A percentile compares a stretch with the other conserved stretches of the same genome.
phyloP scores from a whole-genome alignment of 768 basidiomycete genomes.

The Exsudoporus frostii region DNA sequence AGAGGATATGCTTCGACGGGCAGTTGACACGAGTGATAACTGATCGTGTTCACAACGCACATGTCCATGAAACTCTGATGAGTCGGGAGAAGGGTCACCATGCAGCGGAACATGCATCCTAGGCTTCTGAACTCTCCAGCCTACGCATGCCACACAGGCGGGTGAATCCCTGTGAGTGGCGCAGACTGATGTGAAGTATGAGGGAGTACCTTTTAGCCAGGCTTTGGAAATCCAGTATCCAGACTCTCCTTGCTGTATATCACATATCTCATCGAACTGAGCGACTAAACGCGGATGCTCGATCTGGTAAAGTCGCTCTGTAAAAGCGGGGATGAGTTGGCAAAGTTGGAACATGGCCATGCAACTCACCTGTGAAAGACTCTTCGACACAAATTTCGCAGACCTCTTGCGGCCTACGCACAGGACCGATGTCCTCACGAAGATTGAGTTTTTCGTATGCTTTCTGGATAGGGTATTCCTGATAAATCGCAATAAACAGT shows the following conservation, averaged over 20 bases:
- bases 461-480: slow-evolving; percentile 9
- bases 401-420: slow-evolving; percentile 47
- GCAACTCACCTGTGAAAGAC: slow-evolving; percentile 52
- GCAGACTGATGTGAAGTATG: slow-evolving; percentile 5
- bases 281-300: slow-evolving; percentile 63
- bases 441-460: slow-evolving; percentile 26
- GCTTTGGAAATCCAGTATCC: slow-evolving; percentile 74
- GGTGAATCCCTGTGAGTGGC: slow-evolving; percentile 8
- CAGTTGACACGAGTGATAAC: slow-evolving; percentile 51
- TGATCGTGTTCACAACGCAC: slow-evolving; percentile 72
- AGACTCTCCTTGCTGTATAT: slow-evolving; percentile 38
- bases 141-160: slow-evolving; percentile 36
- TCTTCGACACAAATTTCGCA: slow-evolving; percentile 58
- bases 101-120: slow-evolving; percentile 66
- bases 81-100: slow-evolving; percentile 67
- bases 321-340: background rate
- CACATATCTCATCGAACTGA: slow-evolving; percentile 53
- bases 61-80: slow-evolving; percentile 51
- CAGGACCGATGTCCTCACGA: slow-evolving; percentile 48
- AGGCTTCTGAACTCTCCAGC: slow-evolving; percentile 70
- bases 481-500: background rate
- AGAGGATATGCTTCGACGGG: slow-evolving; percentile 59
- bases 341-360: background rate
- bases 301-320: slow-evolving; percentile 67
- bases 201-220: slow-evolving; percentile 67